phyloP scores from a whole-genome alignment of 2,329 filamentous ascomycete genomes.

The Pseudogymnoascus sp. region DNA sequence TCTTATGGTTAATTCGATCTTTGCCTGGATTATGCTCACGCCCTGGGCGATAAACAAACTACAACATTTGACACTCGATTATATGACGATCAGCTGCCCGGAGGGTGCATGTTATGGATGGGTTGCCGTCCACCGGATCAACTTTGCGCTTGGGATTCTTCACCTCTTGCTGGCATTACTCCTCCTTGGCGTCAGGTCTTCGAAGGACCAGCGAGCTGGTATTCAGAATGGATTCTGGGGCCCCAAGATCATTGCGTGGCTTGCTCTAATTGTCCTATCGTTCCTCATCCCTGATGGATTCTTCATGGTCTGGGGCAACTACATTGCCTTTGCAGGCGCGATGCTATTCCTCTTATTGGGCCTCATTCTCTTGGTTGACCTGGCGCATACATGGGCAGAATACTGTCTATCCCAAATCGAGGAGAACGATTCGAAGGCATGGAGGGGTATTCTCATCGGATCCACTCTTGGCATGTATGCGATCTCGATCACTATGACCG shows the following conservation, averaged over 20 bases:
- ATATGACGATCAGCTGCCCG: slow-evolving; percentile 89
- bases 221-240: slow-evolving; percentile 99
- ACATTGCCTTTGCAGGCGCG: slow-evolving; percentile 77
- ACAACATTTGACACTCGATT: slow-evolving; percentile 84
- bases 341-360: slow-evolving; percentile 92
- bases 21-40: slow-evolving; percentile 99
- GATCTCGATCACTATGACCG: slow-evolving; percentile 83
- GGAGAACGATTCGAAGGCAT: slow-evolving; percentile 71
- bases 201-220: slow-evolving; percentile 76
- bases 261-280: slow-evolving; percentile 77
- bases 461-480: slow-evolving; percentile 93
- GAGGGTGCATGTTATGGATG: slow-evolving; percentile 90
- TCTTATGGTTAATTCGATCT: slow-evolving; percentile 89
- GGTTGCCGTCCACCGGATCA: slow-evolving; percentile 94
- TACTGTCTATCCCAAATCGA: slow-evolving; percentile 93
- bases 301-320: slow-evolving; percentile 94
- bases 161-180: slow-evolving; percentile 79
- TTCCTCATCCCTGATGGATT: slow-evolving; percentile 94
- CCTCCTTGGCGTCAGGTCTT: slow-evolving; percentile 77
- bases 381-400: slow-evolving; percentile 95
- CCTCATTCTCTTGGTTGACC: slow-evolving; percentile 83
- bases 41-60: slow-evolving; percentile 97
- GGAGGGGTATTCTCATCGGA: slow-evolving; percentile 81
- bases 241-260: slow-evolving; percentile 86
- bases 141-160: slow-evolving; percentile 92